These are phyloP conservation scores for Carex kokanica DNA, from an alignment of 176 grass and related monocot genomes.

Conservation along the genomic window DNA sequence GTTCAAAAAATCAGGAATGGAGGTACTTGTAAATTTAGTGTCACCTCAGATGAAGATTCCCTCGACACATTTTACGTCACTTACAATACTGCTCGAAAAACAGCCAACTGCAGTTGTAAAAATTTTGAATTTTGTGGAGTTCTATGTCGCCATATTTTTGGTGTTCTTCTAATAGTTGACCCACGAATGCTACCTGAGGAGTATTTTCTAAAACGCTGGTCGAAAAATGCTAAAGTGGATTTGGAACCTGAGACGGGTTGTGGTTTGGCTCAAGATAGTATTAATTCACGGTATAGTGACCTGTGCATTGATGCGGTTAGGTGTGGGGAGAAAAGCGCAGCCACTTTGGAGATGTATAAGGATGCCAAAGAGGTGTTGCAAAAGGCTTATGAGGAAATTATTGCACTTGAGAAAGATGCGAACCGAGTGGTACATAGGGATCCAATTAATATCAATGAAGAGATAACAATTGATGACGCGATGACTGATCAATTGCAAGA, in stretches of 20 bases:
- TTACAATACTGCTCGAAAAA: constrained; percentile 64
- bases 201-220: constrained; percentile 82
- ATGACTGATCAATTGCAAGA: constrained; percentile 68
- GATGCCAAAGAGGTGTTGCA: constrained; percentile 75
- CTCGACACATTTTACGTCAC: constrained; percentile 65
- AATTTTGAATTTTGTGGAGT: constrained; percentile 82
- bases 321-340: constrained; percentile 66
- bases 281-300: constrained; percentile 56
- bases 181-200: constrained; percentile 48
- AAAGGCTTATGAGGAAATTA: constrained; percentile 72
- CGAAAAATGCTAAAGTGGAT: constrained; percentile 58
- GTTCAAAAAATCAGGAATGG: constrained; percentile 71
- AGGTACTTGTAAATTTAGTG: constrained; percentile 51
- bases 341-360: constrained; percentile 54
- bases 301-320: constrained; percentile 68
- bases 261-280: constrained; percentile 33
- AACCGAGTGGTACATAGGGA: constrained; percentile 55
- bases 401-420: constrained; percentile 67
- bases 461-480: constrained; percentile 66
- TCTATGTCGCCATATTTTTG: constrained; percentile 86
- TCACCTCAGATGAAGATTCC: constrained; percentile 72
- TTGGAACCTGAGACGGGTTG: constrained; percentile 39
- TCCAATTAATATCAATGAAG: constrained; percentile 90
- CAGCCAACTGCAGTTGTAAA: constrained; percentile 78
- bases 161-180: constrained; percentile 79